phyloP scores from a whole-genome alignment of 1,139 yeast species.

The Yamadazyma mexicana region DNA sequence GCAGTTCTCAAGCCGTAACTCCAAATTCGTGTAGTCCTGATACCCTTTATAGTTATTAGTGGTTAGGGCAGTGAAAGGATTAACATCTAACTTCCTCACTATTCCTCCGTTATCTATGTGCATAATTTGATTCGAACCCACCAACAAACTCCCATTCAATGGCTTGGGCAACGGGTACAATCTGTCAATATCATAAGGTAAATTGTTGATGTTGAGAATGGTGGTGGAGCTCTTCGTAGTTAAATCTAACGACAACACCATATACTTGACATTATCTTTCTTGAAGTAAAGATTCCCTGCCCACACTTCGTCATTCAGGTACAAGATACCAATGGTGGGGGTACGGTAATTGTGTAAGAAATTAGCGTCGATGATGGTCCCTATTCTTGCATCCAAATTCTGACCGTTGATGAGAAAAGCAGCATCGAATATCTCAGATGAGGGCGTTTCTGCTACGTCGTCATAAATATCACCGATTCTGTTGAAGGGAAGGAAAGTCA shows the following conservation, averaged over 20 bases:
- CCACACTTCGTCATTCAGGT: constrained; percentile 69
- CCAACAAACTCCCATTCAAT: constrained; percentile 65
- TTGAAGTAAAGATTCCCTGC: constrained; percentile 64
- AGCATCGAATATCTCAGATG: constrained; percentile 33
- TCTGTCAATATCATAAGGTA: constrained; percentile 75
- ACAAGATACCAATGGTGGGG: constrained; percentile 76
- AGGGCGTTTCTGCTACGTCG: constrained; percentile 19
- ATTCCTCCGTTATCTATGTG: constrained; percentile 86
- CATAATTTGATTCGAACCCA: constrained; percentile 77
- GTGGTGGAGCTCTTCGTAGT: constrained; percentile 64
- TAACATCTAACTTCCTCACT: constrained; percentile 64
- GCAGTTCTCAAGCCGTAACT: constrained; percentile 60
- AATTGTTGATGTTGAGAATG: constrained; percentile 58
- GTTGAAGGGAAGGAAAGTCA: constrained; percentile 73
- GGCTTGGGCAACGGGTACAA: constrained; percentile 67
- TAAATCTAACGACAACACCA: constrained; percentile 66
- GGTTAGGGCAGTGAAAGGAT: constrained; percentile 50
- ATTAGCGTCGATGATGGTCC: constrained; percentile 62
- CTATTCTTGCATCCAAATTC: constrained; percentile 56
- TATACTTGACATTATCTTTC: constrained; percentile 64
- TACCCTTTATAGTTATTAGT: constrained; percentile 51
- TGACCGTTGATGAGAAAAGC: constrained; percentile 61
- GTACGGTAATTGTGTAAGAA: constrained; percentile 72
- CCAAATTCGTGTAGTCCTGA: constrained; percentile 53
- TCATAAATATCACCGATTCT: constrained; percentile 34